Percentiles rank a stretch among this genome's conserved stretches.
Evolutionary conservation across 2,329 filamentous ascomycete species (phyloP).

Genomic region (Metarhizium anisopliae): DNA sequence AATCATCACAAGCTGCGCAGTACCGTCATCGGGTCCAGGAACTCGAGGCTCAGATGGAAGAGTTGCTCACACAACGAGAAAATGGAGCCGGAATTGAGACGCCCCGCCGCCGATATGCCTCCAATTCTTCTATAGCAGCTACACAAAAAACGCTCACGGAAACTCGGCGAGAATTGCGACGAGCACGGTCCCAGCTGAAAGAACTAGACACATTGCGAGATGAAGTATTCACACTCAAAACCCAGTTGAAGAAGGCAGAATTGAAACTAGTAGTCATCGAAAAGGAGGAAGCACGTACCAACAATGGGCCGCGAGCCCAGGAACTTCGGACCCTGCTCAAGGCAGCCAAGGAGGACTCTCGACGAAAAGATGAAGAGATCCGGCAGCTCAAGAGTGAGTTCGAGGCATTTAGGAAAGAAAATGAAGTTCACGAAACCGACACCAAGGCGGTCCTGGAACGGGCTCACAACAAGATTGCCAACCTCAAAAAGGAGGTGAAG

Average conservation of each 20-base stretch:
- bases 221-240: constrained; percentile 43
- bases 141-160: constrained; percentile 44
- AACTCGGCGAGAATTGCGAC: constrained; percentile 43
- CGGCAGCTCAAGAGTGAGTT: constrained; percentile 42
- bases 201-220: constrained; percentile 42
- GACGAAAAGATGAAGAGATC: constrained; percentile 40
- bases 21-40: constrained; percentile 53
- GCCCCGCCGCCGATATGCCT: constrained; percentile 26
- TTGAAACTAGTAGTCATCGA: constrained; percentile 5
- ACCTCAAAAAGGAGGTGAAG: constrained; percentile 45
- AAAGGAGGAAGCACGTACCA: constrained; percentile 29
- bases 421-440: constrained; percentile 44
- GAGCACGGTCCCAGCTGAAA: constrained; percentile 43
- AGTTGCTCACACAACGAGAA: constrained; percentile 26
- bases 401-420: constrained; percentile 43
- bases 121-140: constrained; percentile 32
- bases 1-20: constrained; percentile 47
- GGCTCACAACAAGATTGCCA: constrained; percentile 47
- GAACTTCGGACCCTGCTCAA: constrained; percentile 34
- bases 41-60: constrained; percentile 41
- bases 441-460: constrained; percentile 45
- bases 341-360: constrained; percentile 33
- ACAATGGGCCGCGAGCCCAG: constrained; percentile 23
- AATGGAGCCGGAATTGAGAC: constrained; percentile 20
- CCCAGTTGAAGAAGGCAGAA: constrained; percentile 40